phyloP scores from a whole-genome alignment of 352 stramenopile species.

The Poterioochromonas sp. region DNA sequence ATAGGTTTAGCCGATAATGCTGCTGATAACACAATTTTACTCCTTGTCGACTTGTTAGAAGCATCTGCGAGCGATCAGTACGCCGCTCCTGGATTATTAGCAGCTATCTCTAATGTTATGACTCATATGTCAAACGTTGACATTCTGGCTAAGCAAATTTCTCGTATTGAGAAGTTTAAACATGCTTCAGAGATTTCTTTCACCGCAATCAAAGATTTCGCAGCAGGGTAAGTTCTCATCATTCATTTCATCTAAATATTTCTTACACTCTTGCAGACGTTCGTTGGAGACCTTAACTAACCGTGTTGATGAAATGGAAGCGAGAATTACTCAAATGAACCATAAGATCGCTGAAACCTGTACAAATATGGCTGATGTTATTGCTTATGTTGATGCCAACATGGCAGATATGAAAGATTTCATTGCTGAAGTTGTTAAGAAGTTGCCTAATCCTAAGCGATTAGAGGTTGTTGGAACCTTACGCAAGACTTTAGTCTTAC shows the following conservation, averaged over 20 bases:
- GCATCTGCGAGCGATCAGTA: not conserved
- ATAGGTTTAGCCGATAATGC: not conserved
- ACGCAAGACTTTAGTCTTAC: constrained; percentile 24
- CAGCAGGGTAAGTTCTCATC: not conserved
- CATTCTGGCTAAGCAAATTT: not conserved
- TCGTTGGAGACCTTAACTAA: not conserved
- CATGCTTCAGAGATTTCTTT: not conserved
- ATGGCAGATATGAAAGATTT: constrained; percentile 36
- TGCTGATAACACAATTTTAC: not conserved
- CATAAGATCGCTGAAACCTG: constrained; percentile 1
- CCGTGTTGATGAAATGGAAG: constrained; percentile 24
- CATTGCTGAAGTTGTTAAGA: constrained; percentile 22
- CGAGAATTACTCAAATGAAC: constrained; percentile 6
- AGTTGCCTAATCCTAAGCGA: constrained; percentile 24
- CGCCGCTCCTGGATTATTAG: not conserved
- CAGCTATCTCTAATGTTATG: constrained; percentile 8
- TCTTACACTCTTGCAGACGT: not conserved
- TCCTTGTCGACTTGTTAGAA: not conserved
- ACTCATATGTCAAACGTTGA: not conserved
- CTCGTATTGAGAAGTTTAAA: not conserved
- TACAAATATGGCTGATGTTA: constrained; percentile 53
- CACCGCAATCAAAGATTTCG: constrained; percentile 14
- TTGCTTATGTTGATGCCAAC: constrained; percentile 34
- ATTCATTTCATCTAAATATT: not conserved
- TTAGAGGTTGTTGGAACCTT: constrained; percentile 27